Evolutionary conservation across 164 flowering plant species (phyloP), one percentile per base, ranked within the genome.

Genomic region (Cinnamomum chago): DNA sequence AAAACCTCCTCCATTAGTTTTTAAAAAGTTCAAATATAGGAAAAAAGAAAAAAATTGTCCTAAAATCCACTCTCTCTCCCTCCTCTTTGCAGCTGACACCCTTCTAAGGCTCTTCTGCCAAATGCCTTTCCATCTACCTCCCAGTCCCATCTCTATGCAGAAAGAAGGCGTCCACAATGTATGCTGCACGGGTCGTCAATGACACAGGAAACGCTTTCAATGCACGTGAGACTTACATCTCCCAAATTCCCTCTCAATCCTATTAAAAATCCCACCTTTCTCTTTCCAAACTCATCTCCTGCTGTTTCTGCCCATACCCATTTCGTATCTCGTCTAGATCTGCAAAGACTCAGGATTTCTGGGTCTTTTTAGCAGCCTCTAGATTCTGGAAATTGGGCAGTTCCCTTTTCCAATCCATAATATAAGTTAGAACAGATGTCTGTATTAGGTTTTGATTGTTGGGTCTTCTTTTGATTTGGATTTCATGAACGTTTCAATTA

Each of bases 341-440:
- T 70, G 3, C 78, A 52, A 80, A 86, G 81, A 87, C 85, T 85
- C 75, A 81, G 83, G 90, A 75, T 87, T 86, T 79, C 82, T 81
- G 80, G 62, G 60, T 84, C 75, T 18, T 22, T 22, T 75, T 77
- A 75, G 71, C 74, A 71, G 75, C 70, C 62, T 73, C 60, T 80
- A 81, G 80, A 60, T 65, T 76, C 71, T 65, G 80, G 55, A 73
- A 75, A 72, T 76, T 83, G 75, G 75, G 65, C 24, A 25, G 70
- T 70, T 71, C 40, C 62, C 58, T 76, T 67, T 22, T 83, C 82
- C 65, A 79, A 66, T 72, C 70, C 70, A 73, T 68, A 30, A 30
- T 30, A 6, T 30, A 30, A 30, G 5, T 65, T 72, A 74, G 60
- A 79, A 4, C 35, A 30, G 35, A 73, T 60, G 78, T 76, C 30